Conservation (phyloP, 2,329 filamentous ascomycete genomes). For the Pseudopyrenochaeta lycopersici region DNA sequence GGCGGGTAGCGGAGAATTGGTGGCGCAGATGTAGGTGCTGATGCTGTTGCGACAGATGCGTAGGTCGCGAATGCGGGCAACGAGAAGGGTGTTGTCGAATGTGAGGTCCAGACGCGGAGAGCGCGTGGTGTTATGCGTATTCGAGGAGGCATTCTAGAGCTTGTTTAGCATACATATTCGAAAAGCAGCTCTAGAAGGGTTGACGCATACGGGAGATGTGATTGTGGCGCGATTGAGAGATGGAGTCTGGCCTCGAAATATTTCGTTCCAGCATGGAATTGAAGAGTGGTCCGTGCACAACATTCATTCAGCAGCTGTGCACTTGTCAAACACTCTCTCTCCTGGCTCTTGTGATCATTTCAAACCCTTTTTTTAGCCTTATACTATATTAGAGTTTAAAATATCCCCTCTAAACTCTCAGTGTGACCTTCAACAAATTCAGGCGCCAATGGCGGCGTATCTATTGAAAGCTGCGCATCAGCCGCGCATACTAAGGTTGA, state of each 20-base stretch:
- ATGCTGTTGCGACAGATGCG: conserved; percentile 60
- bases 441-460: conserved; percentile 38
- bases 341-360: conserved; percentile 1
- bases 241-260: conserved; percentile 33
- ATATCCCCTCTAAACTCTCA: not conserved
- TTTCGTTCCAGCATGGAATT: conserved; percentile 33
- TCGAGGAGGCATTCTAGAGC: conserved; percentile 47
- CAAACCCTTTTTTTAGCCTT: not conserved
- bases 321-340: conserved; percentile 12
- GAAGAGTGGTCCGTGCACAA: conserved; percentile 33
- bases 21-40: conserved; percentile 62
- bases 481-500: conserved; percentile 13
- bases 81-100: conserved; percentile 37
- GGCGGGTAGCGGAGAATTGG: conserved; percentile 63
- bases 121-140: conserved; percentile 46
- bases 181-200: not conserved
- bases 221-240: conserved; percentile 32
- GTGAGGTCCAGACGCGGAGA: conserved; percentile 36
- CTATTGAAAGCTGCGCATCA: conserved; percentile 30
- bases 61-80: conserved; percentile 51
- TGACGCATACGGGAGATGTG: conserved; percentile 38
- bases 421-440: not conserved
- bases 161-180: conserved; percentile 3
- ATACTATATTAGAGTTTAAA: not conserved
- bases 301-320: conserved; percentile 17